Evolutionary conservation across 352 stramenopile genomes (phyloP).

Genomic region (Phytopythium chamaehyphon): DNA sequence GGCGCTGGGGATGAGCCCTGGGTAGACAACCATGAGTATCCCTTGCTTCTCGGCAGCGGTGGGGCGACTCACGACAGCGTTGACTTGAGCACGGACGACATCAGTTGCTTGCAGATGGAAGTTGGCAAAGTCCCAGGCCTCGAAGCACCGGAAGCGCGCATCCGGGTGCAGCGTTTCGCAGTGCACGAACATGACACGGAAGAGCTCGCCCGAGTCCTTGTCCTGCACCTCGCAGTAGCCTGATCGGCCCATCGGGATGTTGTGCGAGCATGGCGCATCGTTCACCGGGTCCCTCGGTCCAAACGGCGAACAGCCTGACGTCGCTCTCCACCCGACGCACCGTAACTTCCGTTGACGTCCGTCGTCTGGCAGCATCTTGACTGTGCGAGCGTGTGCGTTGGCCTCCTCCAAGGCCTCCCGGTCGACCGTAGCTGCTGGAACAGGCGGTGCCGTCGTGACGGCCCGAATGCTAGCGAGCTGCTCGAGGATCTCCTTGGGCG

Average conservation of each 20-base stretch:
- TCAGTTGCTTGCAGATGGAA: conserved; percentile 23
- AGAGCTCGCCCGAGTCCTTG: conserved; percentile 19
- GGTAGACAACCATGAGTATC: conserved; percentile 55
- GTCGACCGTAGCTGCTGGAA: conserved; percentile 6
- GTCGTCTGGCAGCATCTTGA: conserved; percentile 21
- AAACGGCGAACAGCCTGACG: conserved; percentile 16
- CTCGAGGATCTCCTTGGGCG: conserved; percentile 7
- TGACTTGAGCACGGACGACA: conserved; percentile 12
- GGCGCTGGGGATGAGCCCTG: conserved; percentile 30
- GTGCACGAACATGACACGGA: conserved; percentile 34
- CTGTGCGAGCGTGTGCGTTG: conserved; percentile 21
- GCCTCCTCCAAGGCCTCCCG: conserved; percentile 18
- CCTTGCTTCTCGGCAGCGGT: conserved; percentile 7
- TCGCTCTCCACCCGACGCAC: conserved; percentile 23
- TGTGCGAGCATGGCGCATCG: conserved; percentile 22
- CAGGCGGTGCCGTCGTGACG: no score
- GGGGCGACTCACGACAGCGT: neutral
- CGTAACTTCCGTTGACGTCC: conserved; percentile 8
- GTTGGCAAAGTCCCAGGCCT: conserved; percentile 38
- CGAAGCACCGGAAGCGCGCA: conserved; percentile 35
- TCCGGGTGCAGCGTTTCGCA: conserved; percentile 27
- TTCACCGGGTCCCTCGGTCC: conserved; percentile 14
- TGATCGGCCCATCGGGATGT: conserved; percentile 22
- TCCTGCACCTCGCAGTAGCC: conserved; percentile 54
- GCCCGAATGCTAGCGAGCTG: conserved; percentile 4